These are phyloP conservation scores for Fraxinus floribunda DNA, from an alignment of 305 asterid species.

Conservation along the genomic window DNA sequence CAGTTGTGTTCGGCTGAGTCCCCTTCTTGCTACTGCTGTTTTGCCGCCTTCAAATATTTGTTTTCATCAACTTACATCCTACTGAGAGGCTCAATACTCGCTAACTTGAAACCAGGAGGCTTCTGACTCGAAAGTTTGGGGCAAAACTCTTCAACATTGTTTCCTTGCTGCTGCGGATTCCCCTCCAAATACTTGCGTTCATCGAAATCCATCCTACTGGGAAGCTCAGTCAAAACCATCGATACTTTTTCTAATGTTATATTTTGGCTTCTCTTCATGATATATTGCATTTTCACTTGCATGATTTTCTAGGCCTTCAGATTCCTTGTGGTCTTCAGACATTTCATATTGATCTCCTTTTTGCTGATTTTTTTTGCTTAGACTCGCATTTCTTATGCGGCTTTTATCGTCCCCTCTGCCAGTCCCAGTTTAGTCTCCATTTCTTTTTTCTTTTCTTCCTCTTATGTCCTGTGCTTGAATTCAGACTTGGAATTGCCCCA, in stretches of 20 bases:
- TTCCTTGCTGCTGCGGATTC: not conserved
- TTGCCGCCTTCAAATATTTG: conserved; percentile 1
- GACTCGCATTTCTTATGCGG: conserved; percentile 11
- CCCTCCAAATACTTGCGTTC: conserved; percentile 11
- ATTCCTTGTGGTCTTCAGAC: conserved; percentile 1
- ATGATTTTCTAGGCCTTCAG: conserved; percentile 19
- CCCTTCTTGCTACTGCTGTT: conserved; percentile 14
- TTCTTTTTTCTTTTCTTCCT: conserved; percentile 30
- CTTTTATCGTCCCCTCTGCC: conserved; percentile 27
- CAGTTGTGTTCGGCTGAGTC: conserved; percentile 14
- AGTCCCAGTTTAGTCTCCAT: conserved; percentile 24
- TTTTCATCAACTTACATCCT: not conserved
- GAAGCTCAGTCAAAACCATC: not conserved
- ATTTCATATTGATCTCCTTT: conserved; percentile 12
- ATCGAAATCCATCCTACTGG: not conserved
- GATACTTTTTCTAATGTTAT: conserved; percentile 5
- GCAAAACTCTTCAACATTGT: not conserved
- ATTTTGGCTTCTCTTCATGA: conserved; percentile 13
- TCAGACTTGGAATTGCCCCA: conserved; percentile 9
- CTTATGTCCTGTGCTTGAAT: conserved; percentile 15
- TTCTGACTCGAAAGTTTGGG: not conserved
- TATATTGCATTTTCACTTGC: conserved; percentile 12
- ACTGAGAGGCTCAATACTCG: not conserved
- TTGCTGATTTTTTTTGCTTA: conserved; percentile 14
- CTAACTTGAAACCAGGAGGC: not conserved